Evolutionary conservation across 805 yeast species (phyloP), one percentile per base, ranked within the genome.

Genomic region (Schizosaccharomyces cryophilus): DNA sequence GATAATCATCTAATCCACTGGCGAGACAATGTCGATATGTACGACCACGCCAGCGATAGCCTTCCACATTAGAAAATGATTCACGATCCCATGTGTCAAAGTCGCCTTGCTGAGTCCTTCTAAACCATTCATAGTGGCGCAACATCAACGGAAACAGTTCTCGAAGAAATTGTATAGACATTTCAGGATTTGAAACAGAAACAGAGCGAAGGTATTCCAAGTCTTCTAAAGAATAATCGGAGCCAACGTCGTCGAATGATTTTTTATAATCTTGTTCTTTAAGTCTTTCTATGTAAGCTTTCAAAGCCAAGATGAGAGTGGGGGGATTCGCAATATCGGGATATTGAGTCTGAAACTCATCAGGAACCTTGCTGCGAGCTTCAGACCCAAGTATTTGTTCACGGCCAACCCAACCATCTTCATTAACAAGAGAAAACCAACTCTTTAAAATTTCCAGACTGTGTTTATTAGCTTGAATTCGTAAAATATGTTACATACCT

Each of bases 311-410:
- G 80, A 90, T 80, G 66, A 93, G 71, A 0, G 97, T 93, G 21
- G 98, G 98, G 1, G 98, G 98, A 66, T 90, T 93, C 7, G 96
- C 96, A 67, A 86, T 83, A 62, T 82, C 79, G 3, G 95, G 94
- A 69, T 84, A 85, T 72, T 93, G 98, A 11, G 81, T 84, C 66
- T 78, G 83, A 69, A 90, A 90, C 64, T 84, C 86, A 6, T 69
- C 73, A 0, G 97, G 97, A 4, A 93, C 97, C 67, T 84, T 81
- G 56, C 84, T 78, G 68, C 97, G 79, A 47, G 90, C 88, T 69
- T 93, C 97, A 5, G 81, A 82, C 0, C 98, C 98, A 56, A 93
- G 74, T 38, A 93, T 90, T 67, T 87, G 94, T 69, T 93, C 98
- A 64, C 98, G 78, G 1, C 95, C 96, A 65, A 93, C 85, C 96